Evolutionary conservation across 2,329 filamentous ascomycete species (phyloP), one percentile per base, ranked within the genome.

Genomic region (Aspergillus awamori): DNA sequence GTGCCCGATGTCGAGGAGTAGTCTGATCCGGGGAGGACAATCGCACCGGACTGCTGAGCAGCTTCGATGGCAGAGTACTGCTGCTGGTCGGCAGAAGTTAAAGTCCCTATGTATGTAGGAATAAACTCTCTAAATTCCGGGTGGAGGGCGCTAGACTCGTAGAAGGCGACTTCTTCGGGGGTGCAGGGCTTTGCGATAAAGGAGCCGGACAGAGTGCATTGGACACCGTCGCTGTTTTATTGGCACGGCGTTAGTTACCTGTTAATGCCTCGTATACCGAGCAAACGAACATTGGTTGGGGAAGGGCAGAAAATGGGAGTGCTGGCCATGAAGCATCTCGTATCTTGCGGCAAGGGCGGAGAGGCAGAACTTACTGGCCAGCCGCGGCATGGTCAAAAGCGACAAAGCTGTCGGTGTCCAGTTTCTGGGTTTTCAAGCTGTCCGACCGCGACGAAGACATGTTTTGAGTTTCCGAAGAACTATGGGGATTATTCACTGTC

Each of bases 111-210:
- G 78, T 88, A 98, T 5, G 87, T 84, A 49, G 95, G 94, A 83
- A 98, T 94, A 69, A 94, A 86, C 24, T 88, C 85, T 54, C 88
- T 85, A 70, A 98, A 92, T 2, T 89, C 86, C 30, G 87, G 86
- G 72, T 96, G 89, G 22, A 83, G 78, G 36, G 84, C 77, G 28
- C 88, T 88, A 41, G 87, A 86, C 74, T 97, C 87, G 82, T 99
- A 99, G 77, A 99, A 99, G 48, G 87, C 84, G 69, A 98, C 87
- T 79, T 99, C 95, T 65, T 88, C 84, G 64, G 87, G 80, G 0
- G 91, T 96, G 77, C 94, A 98, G 17, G 95, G 95, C 79, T 99
- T 99, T 74, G 97, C 92, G 74, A 99, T 91, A 36, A 98, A 83
- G 65, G 90, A 87, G 74, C 95, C 95, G 57, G 91, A 87, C 58